Evolutionary conservation across 1,284 basidiomycete species (phyloP).

Genomic region (Anthracocystis walkeri): DNA sequence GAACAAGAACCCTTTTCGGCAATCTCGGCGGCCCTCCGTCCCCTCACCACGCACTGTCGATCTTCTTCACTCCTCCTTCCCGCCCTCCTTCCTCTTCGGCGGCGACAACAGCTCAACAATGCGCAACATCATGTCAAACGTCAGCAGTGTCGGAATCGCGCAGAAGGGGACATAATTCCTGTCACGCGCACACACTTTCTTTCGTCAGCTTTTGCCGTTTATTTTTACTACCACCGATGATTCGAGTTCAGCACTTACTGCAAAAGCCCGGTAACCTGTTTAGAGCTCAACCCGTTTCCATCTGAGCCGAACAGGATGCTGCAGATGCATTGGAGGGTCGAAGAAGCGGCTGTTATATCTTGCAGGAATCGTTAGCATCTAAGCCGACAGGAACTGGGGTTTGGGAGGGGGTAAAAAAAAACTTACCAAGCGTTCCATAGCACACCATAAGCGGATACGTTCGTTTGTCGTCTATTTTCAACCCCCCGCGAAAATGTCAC

Average conservation of each 20-base stretch:
- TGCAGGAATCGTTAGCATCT: background rate
- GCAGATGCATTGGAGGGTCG: slow-evolving; percentile 50
- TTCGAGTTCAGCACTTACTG: slow-evolving; percentile 34
- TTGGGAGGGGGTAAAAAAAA: background rate
- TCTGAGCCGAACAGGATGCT: slow-evolving; percentile 41
- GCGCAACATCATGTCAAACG: slow-evolving; percentile 42
- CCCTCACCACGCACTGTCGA: background rate
- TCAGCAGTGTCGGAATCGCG: slow-evolving; percentile 33
- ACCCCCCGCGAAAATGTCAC: background rate
- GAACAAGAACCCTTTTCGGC: slow-evolving; percentile 6
- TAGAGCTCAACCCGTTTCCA: slow-evolving; percentile 14
- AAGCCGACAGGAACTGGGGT: background rate
- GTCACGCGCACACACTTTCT: background rate
- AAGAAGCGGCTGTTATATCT: slow-evolving; percentile 31
- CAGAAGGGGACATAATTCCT: slow-evolving; percentile 52
- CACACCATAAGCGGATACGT: slow-evolving; percentile 53
- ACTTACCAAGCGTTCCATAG: slow-evolving; percentile 53
- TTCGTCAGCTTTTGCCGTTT: background rate
- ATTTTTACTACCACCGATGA: no score
- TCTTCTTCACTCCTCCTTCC: slow-evolving; percentile 5
- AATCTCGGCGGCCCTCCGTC: slow-evolving; percentile 3
- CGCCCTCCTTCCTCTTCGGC: background rate
- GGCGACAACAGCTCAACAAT: slow-evolving; percentile 20
- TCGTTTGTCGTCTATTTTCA: slow-evolving; percentile 40
- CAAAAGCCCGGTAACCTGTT: slow-evolving; percentile 22